Evolutionary conservation across 2,329 filamentous ascomycete species (phyloP).

Genomic region (Emergomyces orientalis): DNA sequence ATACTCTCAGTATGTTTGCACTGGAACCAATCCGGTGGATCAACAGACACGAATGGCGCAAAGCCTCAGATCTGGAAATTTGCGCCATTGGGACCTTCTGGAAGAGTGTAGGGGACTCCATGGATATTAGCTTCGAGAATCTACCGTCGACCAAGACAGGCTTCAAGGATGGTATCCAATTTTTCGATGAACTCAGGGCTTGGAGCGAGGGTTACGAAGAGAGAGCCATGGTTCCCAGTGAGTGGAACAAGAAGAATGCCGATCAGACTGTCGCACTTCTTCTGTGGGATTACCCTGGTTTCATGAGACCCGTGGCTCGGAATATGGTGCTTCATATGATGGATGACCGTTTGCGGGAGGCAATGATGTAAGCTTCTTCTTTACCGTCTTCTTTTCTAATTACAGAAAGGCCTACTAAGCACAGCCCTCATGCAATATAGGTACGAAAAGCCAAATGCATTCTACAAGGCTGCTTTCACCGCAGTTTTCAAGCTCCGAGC

Average conservation of each 20-base stretch:
- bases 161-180: constrained; percentile 45
- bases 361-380: constrained; percentile 49
- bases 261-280: constrained; percentile 53
- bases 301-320: constrained; percentile 39
- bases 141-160: constrained; percentile 36
- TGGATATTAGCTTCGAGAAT: constrained; percentile 49
- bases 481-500: constrained; percentile 45
- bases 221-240: constrained; percentile 47
- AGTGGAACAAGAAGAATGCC: constrained; percentile 45
- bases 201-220: constrained; percentile 53
- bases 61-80: constrained; percentile 55
- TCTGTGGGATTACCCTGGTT: constrained; percentile 45
- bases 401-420: background rate
- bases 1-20: constrained; percentile 57
- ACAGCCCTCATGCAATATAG: constrained; percentile 21
- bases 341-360: constrained; percentile 53
- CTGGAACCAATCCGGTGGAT: constrained; percentile 58
- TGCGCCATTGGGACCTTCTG: constrained; percentile 61
- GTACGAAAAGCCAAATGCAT: constrained; percentile 32
- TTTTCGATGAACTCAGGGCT: constrained; percentile 41
- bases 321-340: constrained; percentile 52
- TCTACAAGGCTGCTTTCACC: constrained; percentile 35
- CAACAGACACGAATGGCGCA: constrained; percentile 59
- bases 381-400: background rate
- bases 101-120: constrained; percentile 61